These are phyloP conservation scores for Colletotrichum limetticola DNA, from an alignment of 2,329 filamentous ascomycete genomes.

Conservation along the genomic window DNA sequence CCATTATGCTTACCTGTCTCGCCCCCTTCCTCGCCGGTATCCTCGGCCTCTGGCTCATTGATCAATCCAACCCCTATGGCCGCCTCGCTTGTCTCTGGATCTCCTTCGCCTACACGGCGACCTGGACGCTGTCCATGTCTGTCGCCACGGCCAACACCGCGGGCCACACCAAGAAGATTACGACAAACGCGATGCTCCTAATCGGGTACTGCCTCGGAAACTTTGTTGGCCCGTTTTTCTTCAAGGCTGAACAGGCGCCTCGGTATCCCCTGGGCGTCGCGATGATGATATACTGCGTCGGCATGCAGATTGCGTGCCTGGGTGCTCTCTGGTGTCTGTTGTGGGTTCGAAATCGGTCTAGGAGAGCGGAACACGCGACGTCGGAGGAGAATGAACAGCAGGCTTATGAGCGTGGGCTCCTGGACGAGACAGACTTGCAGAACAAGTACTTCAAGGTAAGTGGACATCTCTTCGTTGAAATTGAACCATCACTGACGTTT, in stretches of 20 bases:
- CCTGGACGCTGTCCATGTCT: conserved; percentile 33
- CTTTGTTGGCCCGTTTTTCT: conserved; percentile 67
- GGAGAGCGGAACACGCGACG: conserved; percentile 7
- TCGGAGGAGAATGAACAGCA: conserved; percentile 14
- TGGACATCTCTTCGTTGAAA: fast-evolving
- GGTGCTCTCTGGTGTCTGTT: conserved; percentile 3
- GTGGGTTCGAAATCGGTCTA: conserved; percentile 21
- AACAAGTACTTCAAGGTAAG: conserved; percentile 27
- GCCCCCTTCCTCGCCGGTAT: conserved; percentile 34
- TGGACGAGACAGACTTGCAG: conserved; percentile 20
- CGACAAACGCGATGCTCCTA: conserved; percentile 61
- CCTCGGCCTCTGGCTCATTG: conserved; percentile 33
- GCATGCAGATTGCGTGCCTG: conserved; percentile 24
- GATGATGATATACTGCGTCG: conserved; percentile 36
- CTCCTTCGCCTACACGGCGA: conserved; percentile 40
- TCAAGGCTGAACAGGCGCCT: conserved; percentile 44
- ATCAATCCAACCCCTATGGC: conserved; percentile 32
- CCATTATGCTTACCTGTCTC: conserved; percentile 36
- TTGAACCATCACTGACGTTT: fast-evolving
- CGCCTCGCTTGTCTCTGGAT: conserved; percentile 43
- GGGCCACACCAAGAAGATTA: conserved; percentile 73
- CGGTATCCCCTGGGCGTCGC: conserved; percentile 44
- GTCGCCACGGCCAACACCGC: conserved; percentile 73
- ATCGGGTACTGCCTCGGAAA: conserved; percentile 57
- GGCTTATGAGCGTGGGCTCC: conserved; percentile 17